Evolutionary conservation across 805 yeast genomes (phyloP), one percentile per base, ranked within the genome.

Genomic region (Candida silvicultrix): DNA sequence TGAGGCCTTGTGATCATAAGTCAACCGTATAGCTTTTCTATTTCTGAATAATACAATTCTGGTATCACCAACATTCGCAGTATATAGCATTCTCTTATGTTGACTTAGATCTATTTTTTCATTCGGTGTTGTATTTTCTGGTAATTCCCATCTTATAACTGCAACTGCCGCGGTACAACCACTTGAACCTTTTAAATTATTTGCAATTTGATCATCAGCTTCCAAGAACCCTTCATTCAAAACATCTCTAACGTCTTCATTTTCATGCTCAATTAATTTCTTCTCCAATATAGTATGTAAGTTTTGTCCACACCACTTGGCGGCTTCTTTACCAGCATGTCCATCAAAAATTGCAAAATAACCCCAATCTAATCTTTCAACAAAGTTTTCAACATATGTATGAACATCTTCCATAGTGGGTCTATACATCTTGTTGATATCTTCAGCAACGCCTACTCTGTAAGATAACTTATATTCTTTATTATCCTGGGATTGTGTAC

Each of bases 111-210:
- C 67, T 9, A 60, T 51, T 7, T 46, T 52, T 15, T 51, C 51
- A 4, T 14, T 21, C 21, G 23, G 18, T 11, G 25, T 34, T 5
- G 32, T 23, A 15, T 41, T 23, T 28, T 40, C 25, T 15, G 73
- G 74, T 10, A 70, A 51, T 60, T 92, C 97, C 96, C 96, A 89
- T 46, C 95, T 72, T 47, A 89, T 63, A 0, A 94, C 78, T 2
- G 97, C 96, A 10, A 90, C 97, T 0, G 95, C 97, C 0, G 97
- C 98, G 0, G 99, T 94, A 56, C 95, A 82, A 0, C 99, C 99
- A 49, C 95, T 82, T 38, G 83, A 79, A 2, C 90, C 90, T 40
- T 77, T 71, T 15, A 80, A 71, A 42, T 78, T 78, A 37, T 76
- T 68, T 31, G 71, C 77, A 37, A 92, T 81, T 55, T 78, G 68